Base-by-base conservation (phyloP, 768 basidiomycete species). In the Gyrodon lividus region DNA sequence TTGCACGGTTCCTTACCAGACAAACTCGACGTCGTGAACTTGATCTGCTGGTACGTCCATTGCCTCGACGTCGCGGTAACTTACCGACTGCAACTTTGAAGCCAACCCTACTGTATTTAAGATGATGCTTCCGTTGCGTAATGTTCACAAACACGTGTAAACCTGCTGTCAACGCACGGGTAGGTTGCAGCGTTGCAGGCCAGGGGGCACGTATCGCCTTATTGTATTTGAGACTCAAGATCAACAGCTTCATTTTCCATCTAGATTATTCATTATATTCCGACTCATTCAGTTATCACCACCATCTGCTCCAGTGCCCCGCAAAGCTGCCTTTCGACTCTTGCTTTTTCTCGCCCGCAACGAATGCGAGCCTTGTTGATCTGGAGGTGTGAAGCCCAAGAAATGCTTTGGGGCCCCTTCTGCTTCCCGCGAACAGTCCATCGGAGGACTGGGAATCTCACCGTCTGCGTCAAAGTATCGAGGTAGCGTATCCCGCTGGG, bases 1-100 rank as follows among this genome's bases (percentile, higher is more conserved):
- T 52, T 50, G 54, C 60, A 65, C 19, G 55, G 22, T 53, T 56
- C 47, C 69, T 59, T 57, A 82, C 83, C 83, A 84, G 61, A 70
- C 65, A 63, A 84, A 79, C 26, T 69, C 58, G 47, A 77, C 74
- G 64, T 83, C 74, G 65, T 82, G 77, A 54, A 78, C n/a, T n/a
- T n/a, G 61, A 66, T 79, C 72, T 58, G 48, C 55, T 52, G 37
- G 28, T 28, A 28, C 54, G 58, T 54, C 60, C 70, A 74, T 74
- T 50, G 57, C 35, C 39, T 49, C 55, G 38, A 48, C 45, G 50
- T 52, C 50, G 54, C 42, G 43, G 58, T 55, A 52, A 57, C n/a
- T n/a, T n/a, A 60, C 56, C 48, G 47, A 43, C 28, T n/a, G n/a
- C n/a, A n/a, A n/a, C n/a, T n/a, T 12, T 35, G 20, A n/a, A 26